phyloP scores from a whole-genome alignment of 1,284 basidiomycete species.

The Lentinula novae-zelandiae region DNA sequence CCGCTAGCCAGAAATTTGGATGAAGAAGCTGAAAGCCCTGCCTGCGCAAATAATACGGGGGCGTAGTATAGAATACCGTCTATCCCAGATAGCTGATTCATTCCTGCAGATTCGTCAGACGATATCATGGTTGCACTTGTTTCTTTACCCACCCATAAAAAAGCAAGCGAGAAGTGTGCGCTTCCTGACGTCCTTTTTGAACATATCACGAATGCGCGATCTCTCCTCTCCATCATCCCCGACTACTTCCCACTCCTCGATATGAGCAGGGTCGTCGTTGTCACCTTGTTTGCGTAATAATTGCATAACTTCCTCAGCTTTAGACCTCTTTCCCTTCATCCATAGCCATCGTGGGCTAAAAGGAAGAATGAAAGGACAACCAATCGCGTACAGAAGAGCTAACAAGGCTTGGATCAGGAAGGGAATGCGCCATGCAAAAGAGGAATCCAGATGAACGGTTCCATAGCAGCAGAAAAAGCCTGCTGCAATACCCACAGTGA shows the following conservation, averaged over 20 bases:
- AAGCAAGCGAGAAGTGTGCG: neutral
- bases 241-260: neutral
- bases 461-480: constrained; percentile 42
- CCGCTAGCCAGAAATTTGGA: constrained; percentile 51
- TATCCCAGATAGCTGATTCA: neutral
- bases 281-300: neutral
- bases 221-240: neutral
- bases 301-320: neutral
- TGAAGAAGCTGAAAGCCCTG: constrained; percentile 39
- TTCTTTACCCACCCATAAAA: neutral
- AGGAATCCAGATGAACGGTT: constrained; percentile 31
- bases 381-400: constrained; percentile 37
- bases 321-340: neutral
- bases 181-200: neutral
- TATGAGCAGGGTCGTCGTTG: neutral
- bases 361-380: constrained; percentile 41
- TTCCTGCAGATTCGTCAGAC: neutral
- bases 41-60: constrained; percentile 47
- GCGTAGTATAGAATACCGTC: constrained; percentile 34
- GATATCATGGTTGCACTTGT: neutral
- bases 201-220: neutral
- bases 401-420: constrained; percentile 39
- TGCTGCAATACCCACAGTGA: neutral
- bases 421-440: constrained; percentile 46
- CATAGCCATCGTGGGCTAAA: constrained; percentile 47